Percentiles rank a stretch among this genome's conserved stretches.
These are phyloP conservation scores for Singerocomus inundabilis DNA, from an alignment of 1,284 basidiomycete genomes.

Conservation along the genomic window DNA sequence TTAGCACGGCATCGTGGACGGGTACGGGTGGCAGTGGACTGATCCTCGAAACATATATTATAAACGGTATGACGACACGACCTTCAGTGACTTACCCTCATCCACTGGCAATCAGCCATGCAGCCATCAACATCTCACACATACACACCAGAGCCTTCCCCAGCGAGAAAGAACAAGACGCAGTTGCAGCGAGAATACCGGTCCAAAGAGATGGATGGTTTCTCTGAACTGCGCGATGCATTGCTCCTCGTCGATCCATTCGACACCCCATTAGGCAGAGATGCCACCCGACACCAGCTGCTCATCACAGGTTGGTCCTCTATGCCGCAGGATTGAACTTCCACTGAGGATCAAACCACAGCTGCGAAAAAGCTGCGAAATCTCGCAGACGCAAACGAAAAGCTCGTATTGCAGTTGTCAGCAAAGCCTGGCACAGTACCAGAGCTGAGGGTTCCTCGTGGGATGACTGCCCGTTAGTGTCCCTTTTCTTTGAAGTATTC, in stretches of 20 bases:
- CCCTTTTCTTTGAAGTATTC: not conserved
- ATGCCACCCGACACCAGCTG: slow-evolving; percentile 32
- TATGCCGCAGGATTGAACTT: not conserved
- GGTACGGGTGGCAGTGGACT: slow-evolving; percentile 2
- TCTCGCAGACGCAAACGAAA: slow-evolving; percentile 27
- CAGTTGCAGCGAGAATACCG: slow-evolving; percentile 34
- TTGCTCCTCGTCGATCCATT: slow-evolving; percentile 28
- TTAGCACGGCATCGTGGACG: not conserved
- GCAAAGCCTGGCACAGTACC: slow-evolving; percentile 3
- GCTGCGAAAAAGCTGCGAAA: slow-evolving; percentile 26
- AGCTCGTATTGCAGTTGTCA: slow-evolving; percentile 17
- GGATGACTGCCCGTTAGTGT: slow-evolving; percentile 13
- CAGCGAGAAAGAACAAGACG: slow-evolving; percentile 24
- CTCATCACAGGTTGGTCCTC: slow-evolving; percentile 24
- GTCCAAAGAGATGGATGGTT: slow-evolving; percentile 33
- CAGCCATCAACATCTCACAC: slow-evolving; percentile 9
- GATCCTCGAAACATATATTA: slow-evolving; percentile 13
- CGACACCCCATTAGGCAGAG: slow-evolving; percentile 25
- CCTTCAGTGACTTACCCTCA: slow-evolving; percentile 3
- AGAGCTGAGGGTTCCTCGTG: not conserved
- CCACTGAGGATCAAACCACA: slow-evolving; percentile 10
- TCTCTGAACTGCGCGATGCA: slow-evolving; percentile 29
- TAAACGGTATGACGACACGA: not conserved
- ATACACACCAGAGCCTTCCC: not conserved
- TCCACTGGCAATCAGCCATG: slow-evolving; percentile 8